Percentiles rank a stretch among this genome's conserved stretches.
Evolutionary conservation across 805 yeast species (phyloP).

Genomic region (Torulaspora indica): DNA sequence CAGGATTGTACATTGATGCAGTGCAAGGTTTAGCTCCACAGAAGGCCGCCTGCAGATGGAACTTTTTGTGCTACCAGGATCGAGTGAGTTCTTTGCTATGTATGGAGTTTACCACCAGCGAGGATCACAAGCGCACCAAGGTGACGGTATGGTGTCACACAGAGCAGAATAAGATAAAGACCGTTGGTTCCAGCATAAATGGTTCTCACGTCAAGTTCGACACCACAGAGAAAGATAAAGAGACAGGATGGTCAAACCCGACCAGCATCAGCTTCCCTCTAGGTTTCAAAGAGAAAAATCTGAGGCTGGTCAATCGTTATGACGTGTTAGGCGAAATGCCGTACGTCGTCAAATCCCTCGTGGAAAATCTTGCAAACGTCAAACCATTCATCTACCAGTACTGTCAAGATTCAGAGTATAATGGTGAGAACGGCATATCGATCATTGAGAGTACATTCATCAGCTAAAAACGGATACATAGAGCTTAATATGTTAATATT

Average conservation of each 20-base stretch:
- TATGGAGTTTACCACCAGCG: slow-evolving; percentile 85
- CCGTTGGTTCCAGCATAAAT: slow-evolving; percentile 47
- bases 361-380: slow-evolving; percentile 75
- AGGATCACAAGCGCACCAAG: slow-evolving; percentile 50
- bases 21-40: slow-evolving; percentile 90
- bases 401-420: slow-evolving; percentile 53
- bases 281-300: slow-evolving; percentile 41
- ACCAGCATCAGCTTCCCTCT: slow-evolving; percentile 37
- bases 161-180: slow-evolving; percentile 49
- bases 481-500: slow-evolving; percentile 3
- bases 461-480: slow-evolving; percentile 6
- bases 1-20: slow-evolving; percentile 75
- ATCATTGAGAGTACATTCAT: slow-evolving; percentile 80
- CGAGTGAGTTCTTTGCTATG: slow-evolving; percentile 57
- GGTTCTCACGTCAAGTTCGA: slow-evolving; percentile 44
- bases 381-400: slow-evolving; percentile 83
- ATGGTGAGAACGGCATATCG: slow-evolving; percentile 57
- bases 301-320: slow-evolving; percentile 66
- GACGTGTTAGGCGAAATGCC: slow-evolving; percentile 90
- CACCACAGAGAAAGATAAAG: slow-evolving; percentile 45
- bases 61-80: slow-evolving; percentile 75
- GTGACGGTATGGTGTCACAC: slow-evolving; percentile 40
- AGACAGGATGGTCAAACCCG: slow-evolving; percentile 80
- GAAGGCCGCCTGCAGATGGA: slow-evolving; percentile 87
- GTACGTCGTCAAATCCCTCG: slow-evolving; percentile 68